Conservation (phyloP, 2,329 filamentous ascomycete genomes). For the Didymella sp. region DNA sequence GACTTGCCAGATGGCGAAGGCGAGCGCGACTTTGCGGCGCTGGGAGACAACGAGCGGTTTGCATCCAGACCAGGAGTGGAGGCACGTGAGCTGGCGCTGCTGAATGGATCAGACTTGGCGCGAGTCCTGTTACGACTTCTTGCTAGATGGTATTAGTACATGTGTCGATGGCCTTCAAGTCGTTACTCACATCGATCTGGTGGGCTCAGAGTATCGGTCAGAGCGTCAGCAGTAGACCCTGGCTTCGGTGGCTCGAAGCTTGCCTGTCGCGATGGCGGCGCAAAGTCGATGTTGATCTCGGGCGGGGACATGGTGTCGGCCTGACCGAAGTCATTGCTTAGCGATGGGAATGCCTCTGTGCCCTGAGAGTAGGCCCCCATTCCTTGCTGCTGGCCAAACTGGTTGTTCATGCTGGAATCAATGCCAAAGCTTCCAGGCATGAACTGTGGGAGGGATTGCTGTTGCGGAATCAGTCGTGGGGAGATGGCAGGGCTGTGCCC, state of each 20-base stretch:
- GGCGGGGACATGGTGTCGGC: conserved; percentile 85
- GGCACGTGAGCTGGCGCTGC: conserved; percentile 56
- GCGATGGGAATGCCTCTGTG: conserved; percentile 58
- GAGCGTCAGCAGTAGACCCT: conserved; percentile 71
- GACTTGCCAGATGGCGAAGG: conserved; percentile 58
- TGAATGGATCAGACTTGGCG: conserved; percentile 67
- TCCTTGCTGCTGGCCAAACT: conserved; percentile 56
- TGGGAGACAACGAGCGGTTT: conserved; percentile 53
- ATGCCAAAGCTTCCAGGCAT: conserved; percentile 57
- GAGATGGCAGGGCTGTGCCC: conserved; percentile 75
- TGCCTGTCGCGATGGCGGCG: conserved; percentile 72
- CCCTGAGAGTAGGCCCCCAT: conserved; percentile 60
- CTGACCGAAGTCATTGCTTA: conserved; percentile 69
- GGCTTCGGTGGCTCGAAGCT: conserved; percentile 72
- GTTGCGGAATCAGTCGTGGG: conserved; percentile 72
- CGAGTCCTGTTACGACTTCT: conserved; percentile 63
- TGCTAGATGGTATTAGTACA: conserved; percentile 48
- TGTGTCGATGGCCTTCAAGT: conserved; percentile 23
- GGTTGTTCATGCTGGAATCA: conserved; percentile 55
- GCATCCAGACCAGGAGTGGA: conserved; percentile 51
- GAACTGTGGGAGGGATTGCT: conserved; percentile 61
- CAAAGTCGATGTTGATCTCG: conserved; percentile 92
- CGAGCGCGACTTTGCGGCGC: conserved; percentile 54
- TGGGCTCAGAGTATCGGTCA: conserved; percentile 66
- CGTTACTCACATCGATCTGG: conserved; percentile 67